Base-by-base conservation (phyloP, 345 rosid genomes). In the Litchi chinensis region DNA sequence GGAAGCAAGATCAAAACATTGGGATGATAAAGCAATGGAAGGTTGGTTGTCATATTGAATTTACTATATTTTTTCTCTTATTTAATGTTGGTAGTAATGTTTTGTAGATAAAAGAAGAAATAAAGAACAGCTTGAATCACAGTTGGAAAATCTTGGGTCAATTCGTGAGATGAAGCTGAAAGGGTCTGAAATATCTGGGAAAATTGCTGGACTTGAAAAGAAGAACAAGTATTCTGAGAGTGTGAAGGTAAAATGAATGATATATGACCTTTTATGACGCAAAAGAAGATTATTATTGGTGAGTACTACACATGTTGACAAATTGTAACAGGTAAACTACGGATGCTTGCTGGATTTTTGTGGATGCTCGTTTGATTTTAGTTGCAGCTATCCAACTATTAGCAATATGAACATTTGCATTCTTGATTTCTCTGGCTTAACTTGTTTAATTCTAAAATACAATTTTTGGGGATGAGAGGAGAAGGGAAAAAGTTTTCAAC, bases 11-110 rank as follows among this genome's bases (percentile, higher is more conserved):
- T 96, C 98, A 67, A 96, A 89, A 73, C 90, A 96, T 80, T 94
- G 99, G 98, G 98, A 96, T 89, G 97, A 96, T 84, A 92, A 95
- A 77, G 90, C 92, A 80, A 87, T 96, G 74, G 98, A 96, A 87
- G 97, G 98, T 91, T 79, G 70, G 82, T 83, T 72, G 39, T 79
- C 65, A 46, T 79, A 73, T 50, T 39, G 37, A 54, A 68, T 13
- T 46, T 13, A 65, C 67, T 28, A n/a, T 18, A 24, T 65, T 76
- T 21, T 46, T 64, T 77, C 41, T 26, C 67, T 64, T 76, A 66
- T 59, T 81, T 50, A 84, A 48, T 57, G 77, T 82, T 76, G 73
- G 56, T 79, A 48, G 76, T 83, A 71, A 75, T 77, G 8, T 77
- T 80, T 68, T 80, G 69, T 80, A 96, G 99, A 90, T 46, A 82